phyloP scores from a whole-genome alignment of 2,329 filamentous ascomycete genomes.

The Exophiala sideris region DNA sequence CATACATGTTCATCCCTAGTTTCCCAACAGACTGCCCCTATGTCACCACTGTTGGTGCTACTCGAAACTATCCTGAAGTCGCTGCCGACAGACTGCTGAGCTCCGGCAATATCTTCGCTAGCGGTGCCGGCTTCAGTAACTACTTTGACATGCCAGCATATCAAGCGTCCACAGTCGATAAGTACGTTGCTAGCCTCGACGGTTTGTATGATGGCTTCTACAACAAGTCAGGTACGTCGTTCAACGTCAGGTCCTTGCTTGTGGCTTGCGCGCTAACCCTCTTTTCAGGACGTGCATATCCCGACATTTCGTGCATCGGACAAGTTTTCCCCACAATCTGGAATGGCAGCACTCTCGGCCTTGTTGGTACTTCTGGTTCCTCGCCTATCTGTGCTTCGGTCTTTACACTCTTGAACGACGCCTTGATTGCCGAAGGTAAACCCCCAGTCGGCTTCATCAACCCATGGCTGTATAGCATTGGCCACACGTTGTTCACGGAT shows the following conservation, averaged over 20 bases:
- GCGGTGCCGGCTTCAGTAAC: constrained; percentile 48
- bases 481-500: constrained; percentile 32
- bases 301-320: constrained; percentile 61
- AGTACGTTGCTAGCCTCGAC: constrained; percentile 42
- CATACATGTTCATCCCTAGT: constrained; percentile 51
- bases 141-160: constrained; percentile 48
- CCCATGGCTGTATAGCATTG: constrained; percentile 25
- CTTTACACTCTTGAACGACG: constrained; percentile 26
- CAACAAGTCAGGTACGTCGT: constrained; percentile 52
- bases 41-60: constrained; percentile 60
- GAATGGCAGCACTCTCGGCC: constrained; percentile 35
- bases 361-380: constrained; percentile 47
- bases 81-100: constrained; percentile 16
- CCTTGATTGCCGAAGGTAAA: constrained; percentile 22
- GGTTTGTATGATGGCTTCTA: constrained; percentile 54
- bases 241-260: constrained; percentile 32
- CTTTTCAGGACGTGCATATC: constrained; percentile 55
- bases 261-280: not conserved
- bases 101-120: constrained; percentile 36
- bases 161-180: constrained; percentile 44
- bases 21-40: constrained; percentile 61
- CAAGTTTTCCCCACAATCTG: constrained; percentile 41
- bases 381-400: constrained; percentile 24
- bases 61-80: constrained; percentile 49
- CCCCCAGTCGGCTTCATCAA: constrained; percentile 27